Evolutionary conservation across 169 alveolate species (phyloP).

Genomic region (Eimeria sp.): DNA sequence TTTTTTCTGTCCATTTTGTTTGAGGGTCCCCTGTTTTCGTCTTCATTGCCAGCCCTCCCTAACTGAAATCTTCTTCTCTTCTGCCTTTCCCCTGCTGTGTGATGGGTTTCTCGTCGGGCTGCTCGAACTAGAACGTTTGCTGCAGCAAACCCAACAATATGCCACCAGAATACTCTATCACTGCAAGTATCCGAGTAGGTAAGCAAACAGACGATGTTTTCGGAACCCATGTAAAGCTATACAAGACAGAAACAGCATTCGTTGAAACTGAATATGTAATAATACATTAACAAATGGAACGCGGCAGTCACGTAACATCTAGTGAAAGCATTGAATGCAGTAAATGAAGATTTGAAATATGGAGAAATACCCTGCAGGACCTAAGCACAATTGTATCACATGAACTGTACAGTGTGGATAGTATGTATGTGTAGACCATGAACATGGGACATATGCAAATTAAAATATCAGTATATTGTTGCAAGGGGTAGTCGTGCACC

Average conservation of each 20-base stretch:
- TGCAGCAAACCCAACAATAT: neutral
- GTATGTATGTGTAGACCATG: too few relatives aligned
- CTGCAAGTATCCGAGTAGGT: too few relatives aligned
- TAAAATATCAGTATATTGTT: too few relatives aligned
- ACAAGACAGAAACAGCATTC: neutral
- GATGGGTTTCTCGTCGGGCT: neutral
- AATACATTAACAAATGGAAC: neutral
- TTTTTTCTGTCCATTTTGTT: neutral
- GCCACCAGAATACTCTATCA: too few relatives aligned
- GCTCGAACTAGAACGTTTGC: neutral
- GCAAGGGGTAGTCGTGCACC: too few relatives aligned
- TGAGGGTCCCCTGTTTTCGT: neutral
- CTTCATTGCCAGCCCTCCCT: neutral
- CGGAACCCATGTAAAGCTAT: too few relatives aligned
- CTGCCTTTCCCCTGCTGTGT: neutral
- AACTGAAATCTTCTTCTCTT: neutral
- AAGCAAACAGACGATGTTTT: too few relatives aligned
- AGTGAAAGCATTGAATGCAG: neutral
- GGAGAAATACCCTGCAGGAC: too few relatives aligned
- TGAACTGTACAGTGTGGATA: too few relatives aligned
- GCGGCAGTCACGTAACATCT: neutral
- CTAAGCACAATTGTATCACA: too few relatives aligned
- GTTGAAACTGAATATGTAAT: neutral
- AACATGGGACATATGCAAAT: too few relatives aligned
- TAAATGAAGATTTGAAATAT: too few relatives aligned